These are phyloP conservation scores for Yamadazyma oceani DNA, from an alignment of 1,139 yeast genomes.

Conservation along the genomic window DNA sequence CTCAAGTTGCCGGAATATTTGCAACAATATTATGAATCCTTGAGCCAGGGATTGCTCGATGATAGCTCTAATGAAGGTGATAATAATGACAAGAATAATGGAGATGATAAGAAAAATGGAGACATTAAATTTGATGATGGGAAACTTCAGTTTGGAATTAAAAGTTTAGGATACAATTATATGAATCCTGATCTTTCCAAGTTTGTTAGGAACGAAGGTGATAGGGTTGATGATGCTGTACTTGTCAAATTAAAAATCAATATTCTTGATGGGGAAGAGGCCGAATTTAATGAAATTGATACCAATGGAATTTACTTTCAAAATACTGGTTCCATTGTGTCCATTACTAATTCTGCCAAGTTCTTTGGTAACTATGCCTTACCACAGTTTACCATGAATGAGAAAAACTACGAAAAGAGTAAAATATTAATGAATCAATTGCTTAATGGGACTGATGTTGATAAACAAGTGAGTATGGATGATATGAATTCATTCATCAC, in stretches of 20 bases:
- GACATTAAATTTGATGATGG: conserved; percentile 31
- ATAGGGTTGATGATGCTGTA: conserved; percentile 31
- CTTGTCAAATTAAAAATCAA: conserved; percentile 24
- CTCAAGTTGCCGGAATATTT: conserved; percentile 47
- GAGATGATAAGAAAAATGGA: conserved; percentile 22
- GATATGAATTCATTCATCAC: conserved; percentile 38
- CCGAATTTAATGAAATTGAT: conserved; percentile 43
- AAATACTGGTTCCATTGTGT: conserved; percentile 64
- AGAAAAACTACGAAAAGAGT: conserved; percentile 41
- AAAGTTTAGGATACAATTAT: conserved; percentile 26
- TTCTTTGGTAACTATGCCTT: conserved; percentile 62
- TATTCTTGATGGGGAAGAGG: conserved; percentile 43
- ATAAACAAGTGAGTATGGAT: conserved; percentile 35
- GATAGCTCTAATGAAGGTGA: conserved; percentile 17
- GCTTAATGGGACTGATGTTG: conserved; percentile 41
- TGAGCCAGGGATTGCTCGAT: conserved; percentile 24
- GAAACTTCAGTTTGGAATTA: conserved; percentile 23
- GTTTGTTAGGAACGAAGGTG: conserved; percentile 15
- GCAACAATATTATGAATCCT: conserved; percentile 30
- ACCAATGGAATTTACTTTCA: conserved; percentile 72
- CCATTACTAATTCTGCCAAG: conserved; percentile 68
- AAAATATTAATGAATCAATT: conserved; percentile 37
- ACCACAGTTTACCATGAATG: conserved; percentile 55
- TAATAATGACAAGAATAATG: conserved; percentile 3
- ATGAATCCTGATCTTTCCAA: conserved; percentile 21